These are phyloP conservation scores for Phytophthora foliorum DNA, from an alignment of 352 stramenopile species.

Conservation along the genomic window DNA sequence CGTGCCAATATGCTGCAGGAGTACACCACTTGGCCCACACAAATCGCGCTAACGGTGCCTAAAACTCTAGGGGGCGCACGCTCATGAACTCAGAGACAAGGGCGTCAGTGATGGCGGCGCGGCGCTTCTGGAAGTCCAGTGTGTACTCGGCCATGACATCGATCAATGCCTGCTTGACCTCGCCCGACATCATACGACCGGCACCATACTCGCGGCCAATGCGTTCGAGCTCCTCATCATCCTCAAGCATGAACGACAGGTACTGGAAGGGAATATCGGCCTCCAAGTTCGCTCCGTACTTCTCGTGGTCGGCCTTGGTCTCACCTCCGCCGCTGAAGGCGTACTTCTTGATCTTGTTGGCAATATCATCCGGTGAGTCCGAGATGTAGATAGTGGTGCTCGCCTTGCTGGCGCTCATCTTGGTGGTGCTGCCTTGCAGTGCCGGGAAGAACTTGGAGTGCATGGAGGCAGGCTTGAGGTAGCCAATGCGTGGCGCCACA, in stretches of 20 bases:
- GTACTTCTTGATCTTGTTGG: constrained; percentile 92
- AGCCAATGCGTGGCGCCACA: constrained; percentile 97
- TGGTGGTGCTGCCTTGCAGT: constrained; percentile 96
- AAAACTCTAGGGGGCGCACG: constrained; percentile 94
- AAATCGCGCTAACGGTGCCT: constrained; percentile 42
- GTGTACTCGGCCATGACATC: constrained; percentile 94
- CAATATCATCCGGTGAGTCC: constrained; percentile 97
- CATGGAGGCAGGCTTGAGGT: constrained; percentile 97
- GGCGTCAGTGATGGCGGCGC: constrained; percentile 95
- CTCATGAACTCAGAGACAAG: constrained; percentile 98
- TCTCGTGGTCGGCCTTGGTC: constrained; percentile 98
- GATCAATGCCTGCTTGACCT: constrained; percentile 99
- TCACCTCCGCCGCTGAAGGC: constrained; percentile 96
- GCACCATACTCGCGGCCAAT: constrained; percentile 97
- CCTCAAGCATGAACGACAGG: constrained; percentile 99
- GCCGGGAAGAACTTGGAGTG: constrained; percentile 99
- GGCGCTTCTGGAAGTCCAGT: constrained; percentile 94
- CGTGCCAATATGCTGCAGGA: constrained; percentile 3
- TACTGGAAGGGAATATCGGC: constrained; percentile 99
- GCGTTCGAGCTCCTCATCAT: constrained; percentile 96
- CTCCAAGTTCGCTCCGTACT: constrained; percentile 98
- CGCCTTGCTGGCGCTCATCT: constrained; percentile 98
- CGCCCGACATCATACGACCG: constrained; percentile 96
- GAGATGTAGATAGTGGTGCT: constrained; percentile 99
- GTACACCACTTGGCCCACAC: constrained; percentile 12